Base-by-base conservation (phyloP, 2,329 filamentous ascomycete genomes). In the Neophaeococcomyces mojaviensis region DNA sequence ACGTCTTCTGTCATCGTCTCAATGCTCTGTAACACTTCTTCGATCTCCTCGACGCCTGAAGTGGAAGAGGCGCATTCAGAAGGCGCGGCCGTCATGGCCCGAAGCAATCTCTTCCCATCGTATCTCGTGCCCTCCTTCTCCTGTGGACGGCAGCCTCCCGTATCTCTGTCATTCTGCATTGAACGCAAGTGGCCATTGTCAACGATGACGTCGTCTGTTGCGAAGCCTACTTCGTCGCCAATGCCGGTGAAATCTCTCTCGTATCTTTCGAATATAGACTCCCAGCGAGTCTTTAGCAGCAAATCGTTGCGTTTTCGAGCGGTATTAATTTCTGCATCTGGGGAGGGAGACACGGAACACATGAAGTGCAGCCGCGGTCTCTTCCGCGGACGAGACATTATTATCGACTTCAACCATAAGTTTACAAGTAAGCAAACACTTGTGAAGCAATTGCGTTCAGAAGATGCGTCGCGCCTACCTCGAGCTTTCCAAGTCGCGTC, bases 181-280 rank as follows among this genome's bases (percentile, higher is more conserved):
- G 77, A 63, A 41, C 76, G 63, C 43, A 96, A 63, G 67, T 97
- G 92, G 0, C 92, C 90, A 70, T 95, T 92, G 64, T 97, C 77
- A 46, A 96, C 81, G n/a, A 94, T 74, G 38, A 97, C 81, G 48
- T 86, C 73, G 44, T 87, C 88, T 0, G 86, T 90, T 40, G 73
- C 71, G 47, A 95, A 71, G 63, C 97, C 87, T 58, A 97, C 88
- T 67, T 95, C 88, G 64, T 97, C 90, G 44, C 84, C 88, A 41
- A 90, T 74, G 3, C 82, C 84, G 2, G 81, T 80, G 59, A 95
- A 95, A 61, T 96, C 85, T 53, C 75, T 81, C 44, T 76, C 81
- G 62, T 94, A 96, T 64, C 94, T 96, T 50, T 84, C 78, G 61
- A 95, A 95, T 46, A 97, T 94, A 46, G 78, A 72, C 60, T 95